Conservation (phyloP, 495 filamentous ascomycete species). For the Collariella sp. region DNA sequence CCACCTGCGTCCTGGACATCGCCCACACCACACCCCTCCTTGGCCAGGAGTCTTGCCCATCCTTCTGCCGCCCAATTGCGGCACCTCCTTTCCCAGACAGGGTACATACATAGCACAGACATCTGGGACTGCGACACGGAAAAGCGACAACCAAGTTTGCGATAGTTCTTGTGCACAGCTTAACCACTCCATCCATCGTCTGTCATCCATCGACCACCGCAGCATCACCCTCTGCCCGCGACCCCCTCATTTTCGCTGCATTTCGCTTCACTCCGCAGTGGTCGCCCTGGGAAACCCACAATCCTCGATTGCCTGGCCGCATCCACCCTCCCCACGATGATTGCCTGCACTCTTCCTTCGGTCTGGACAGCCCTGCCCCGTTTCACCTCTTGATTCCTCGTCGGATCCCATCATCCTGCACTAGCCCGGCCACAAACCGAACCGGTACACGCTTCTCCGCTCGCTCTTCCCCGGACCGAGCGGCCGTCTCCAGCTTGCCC, state of each 20-base stretch:
- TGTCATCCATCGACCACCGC: constrained; percentile 6
- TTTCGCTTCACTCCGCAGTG: background rate
- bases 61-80: constrained; percentile 20
- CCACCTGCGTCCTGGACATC: constrained; percentile 16
- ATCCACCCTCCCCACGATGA: constrained; percentile 33
- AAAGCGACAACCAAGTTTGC: constrained; percentile 5
- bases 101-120: constrained; percentile 3
- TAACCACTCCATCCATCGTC: background rate
- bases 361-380: constrained; percentile 40
- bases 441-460: constrained; percentile 2
- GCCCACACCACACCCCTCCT: constrained; percentile 17
- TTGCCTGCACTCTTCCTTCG: constrained; percentile 40
- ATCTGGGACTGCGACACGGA: constrained; percentile 10
- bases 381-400: constrained; percentile 39
- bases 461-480: constrained; percentile 1
- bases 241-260: background rate
- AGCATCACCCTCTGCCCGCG: background rate
- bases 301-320: background rate
- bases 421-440: background rate
- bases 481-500: background rate
- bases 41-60: constrained; percentile 5
- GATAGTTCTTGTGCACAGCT: constrained; percentile 7
- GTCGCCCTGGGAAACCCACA: background rate
- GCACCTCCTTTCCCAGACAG: constrained; percentile 8
- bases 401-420: constrained; percentile 3